Evolutionary conservation across 768 basidiomycete genomes (phyloP), one percentile per base, ranked within the genome.

Genomic region (Chlorophyllum brunneum): DNA sequence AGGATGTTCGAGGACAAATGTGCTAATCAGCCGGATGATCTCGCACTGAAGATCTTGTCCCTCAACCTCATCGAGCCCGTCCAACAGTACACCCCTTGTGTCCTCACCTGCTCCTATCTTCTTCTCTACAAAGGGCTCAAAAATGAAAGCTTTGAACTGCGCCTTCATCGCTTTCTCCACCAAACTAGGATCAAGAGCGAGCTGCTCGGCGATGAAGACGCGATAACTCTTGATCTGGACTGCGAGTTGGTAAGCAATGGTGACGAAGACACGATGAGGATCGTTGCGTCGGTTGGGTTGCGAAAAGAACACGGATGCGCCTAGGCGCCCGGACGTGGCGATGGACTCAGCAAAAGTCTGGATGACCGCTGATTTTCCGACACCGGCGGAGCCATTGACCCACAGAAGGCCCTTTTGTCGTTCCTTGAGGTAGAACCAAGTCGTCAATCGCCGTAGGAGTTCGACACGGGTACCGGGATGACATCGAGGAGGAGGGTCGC

Each of bases 301-400:
- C 2, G 38, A 48, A 24, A 46, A 54, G 29, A 54, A 54, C 11
- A 54, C 22, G 3, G 46, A 42, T 4, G 45, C 54, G 7, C 38
- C 46, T 10, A 43, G 54, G 24, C 10, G 38, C 0, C 34, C 2
- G 24, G 23, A 18, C 13, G n/a, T 16, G 5, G 27, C 16, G 0
- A 48, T 37, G 5, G 39, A 24, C n/a, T n/a, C n/a, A n/a, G n/a
- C n/a, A n/a, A n/a, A n/a, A n/a, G n/a, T n/a, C n/a, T n/a, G n/a
- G n/a, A 48, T 30, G 3, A 54, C 13, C 5, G 47, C 38, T 4
- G 40, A 49, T n/a, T 55, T 55, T 8, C 54, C 54, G 2, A 42
- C 42, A 1, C 54, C 54, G 3, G 54, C 48, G 9, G 48, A 41
- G 3, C 54, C 54, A 24, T 23, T 43, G 4, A 49, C 23, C 54